A percentile compares a stretch with the other conserved stretches of the same genome.
Evolutionary conservation across 2,329 filamentous ascomycete genomes (phyloP).

Genomic region (Trichoderma brevicompactum): DNA sequence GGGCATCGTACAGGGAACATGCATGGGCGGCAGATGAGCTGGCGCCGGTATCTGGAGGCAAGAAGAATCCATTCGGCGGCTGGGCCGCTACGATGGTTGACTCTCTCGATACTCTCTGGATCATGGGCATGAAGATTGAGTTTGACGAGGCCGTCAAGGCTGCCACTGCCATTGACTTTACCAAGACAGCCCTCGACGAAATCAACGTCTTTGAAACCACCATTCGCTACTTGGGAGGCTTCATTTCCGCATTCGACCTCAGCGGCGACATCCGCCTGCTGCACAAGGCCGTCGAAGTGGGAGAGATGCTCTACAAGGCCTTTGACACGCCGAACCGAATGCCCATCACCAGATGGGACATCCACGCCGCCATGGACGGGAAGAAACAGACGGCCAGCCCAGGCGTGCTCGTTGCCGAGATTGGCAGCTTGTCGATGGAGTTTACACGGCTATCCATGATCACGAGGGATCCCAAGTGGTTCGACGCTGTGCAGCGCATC

Average conservation of each 20-base stretch:
- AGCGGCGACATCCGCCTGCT: constrained; percentile 50
- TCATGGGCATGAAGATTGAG: constrained; percentile 62
- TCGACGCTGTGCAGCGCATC: constrained; percentile 73
- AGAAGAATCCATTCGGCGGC: constrained; percentile 54
- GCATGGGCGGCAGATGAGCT: constrained; percentile 61
- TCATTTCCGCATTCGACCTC: constrained; percentile 56
- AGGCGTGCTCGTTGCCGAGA: constrained; percentile 57
- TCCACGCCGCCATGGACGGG: constrained; percentile 36
- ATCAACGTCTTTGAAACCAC: constrained; percentile 60
- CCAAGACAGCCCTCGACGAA: constrained; percentile 46
- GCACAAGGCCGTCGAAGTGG: constrained; percentile 54
- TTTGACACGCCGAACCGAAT: constrained; percentile 58
- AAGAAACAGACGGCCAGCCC: constrained; percentile 31
- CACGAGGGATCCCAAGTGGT: constrained; percentile 71
- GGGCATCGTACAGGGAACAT: constrained; percentile 56
- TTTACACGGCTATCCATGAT: constrained; percentile 73
- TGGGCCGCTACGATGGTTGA: constrained; percentile 66
- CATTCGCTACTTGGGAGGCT: constrained; percentile 58
- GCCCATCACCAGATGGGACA: constrained; percentile 44
- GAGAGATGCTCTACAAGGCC: constrained; percentile 56
- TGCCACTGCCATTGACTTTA: constrained; percentile 55
- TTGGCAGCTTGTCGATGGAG: constrained; percentile 71
- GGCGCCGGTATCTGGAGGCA: constrained; percentile 51
- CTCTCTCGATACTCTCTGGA: constrained; percentile 63
- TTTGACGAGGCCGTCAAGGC: constrained; percentile 59